These are phyloP conservation scores for Gastrolobium villosum DNA, from an alignment of 306 rosid species.

Conservation along the genomic window DNA sequence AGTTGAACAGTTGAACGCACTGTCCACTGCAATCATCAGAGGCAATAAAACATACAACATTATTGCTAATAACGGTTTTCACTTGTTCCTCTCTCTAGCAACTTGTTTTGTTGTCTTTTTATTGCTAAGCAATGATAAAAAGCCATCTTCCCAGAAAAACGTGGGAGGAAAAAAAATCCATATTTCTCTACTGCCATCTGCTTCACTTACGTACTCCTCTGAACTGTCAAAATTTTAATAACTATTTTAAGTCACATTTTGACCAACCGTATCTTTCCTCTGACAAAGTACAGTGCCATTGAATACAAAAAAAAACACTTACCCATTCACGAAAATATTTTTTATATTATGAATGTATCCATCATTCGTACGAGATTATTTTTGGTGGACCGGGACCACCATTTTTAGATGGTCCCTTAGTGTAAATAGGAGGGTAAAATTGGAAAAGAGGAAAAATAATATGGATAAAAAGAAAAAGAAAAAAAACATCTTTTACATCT, in stretches of 20 bases:
- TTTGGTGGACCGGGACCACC: too few species aligned
- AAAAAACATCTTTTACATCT: too few species aligned
- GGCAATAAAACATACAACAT: not conserved
- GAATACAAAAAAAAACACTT: slow-evolving; percentile 24
- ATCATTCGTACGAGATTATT: too few species aligned
- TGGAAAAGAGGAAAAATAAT: too few species aligned
- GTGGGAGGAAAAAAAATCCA: not conserved
- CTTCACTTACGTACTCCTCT: slow-evolving; percentile 8
- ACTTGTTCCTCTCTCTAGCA: slow-evolving; percentile 20
- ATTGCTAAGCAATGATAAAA: slow-evolving; percentile 22
- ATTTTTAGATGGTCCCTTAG: too few species aligned
- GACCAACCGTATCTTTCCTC: slow-evolving; percentile 19
- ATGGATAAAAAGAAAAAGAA: too few species aligned
- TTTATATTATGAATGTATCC: too few species aligned
- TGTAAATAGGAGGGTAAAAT: too few species aligned
- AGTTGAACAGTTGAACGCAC: not conserved
- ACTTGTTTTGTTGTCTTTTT: slow-evolving; percentile 28
- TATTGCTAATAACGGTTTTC: slow-evolving; percentile 44
- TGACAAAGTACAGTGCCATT: slow-evolving; percentile 35
- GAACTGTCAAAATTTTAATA: slow-evolving; percentile 43
- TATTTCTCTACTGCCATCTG: not conserved
- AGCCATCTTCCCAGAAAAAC: not conserved
- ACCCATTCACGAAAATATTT: too few species aligned
- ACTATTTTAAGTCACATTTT: slow-evolving; percentile 19
- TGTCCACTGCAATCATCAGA: slow-evolving; percentile 1